Conservation (phyloP, 1,284 basidiomycete species). For the Tilletia caries region DNA sequence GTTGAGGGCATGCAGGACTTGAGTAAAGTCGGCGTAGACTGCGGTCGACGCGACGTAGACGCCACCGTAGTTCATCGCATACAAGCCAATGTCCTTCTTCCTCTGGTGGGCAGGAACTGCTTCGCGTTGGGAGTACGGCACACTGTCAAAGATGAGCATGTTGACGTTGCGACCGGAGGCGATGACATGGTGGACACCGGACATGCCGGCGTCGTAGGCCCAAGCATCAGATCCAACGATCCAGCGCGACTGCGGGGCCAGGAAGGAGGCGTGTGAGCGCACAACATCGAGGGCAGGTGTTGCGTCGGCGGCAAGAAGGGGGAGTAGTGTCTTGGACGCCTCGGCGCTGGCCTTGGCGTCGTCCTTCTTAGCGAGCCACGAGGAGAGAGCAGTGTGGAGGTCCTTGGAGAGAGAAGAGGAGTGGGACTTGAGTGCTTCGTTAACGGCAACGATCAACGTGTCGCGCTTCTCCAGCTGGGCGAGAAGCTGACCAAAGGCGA, state of each 20-base stretch:
- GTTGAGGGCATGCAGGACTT: slow-evolving; percentile 84
- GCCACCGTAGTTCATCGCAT: slow-evolving; percentile 97
- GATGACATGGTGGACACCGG: slow-evolving; percentile 89
- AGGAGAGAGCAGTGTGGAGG: slow-evolving; percentile 37
- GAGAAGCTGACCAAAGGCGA: slow-evolving; percentile 83
- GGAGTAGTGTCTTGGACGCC: slow-evolving; percentile 30
- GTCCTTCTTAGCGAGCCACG: slow-evolving; percentile 35
- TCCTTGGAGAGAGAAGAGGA: slow-evolving; percentile 31
- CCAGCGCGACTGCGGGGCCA: slow-evolving; percentile 63
- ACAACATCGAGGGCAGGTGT: slow-evolving; percentile 33
- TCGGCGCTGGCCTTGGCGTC: slow-evolving; percentile 35
- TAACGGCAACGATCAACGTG: slow-evolving; percentile 40
- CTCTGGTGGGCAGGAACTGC: slow-evolving; percentile 47
- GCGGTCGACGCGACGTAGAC: slow-evolving; percentile 94
- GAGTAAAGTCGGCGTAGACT: slow-evolving; percentile 90
- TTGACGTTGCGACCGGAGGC: slow-evolving; percentile 88
- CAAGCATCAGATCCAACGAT: slow-evolving; percentile 96
- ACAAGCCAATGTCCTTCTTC: slow-evolving; percentile 58
- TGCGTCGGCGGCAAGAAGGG: slow-evolving; percentile 62
- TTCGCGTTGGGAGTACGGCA: slow-evolving; percentile 73
- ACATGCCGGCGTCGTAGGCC: slow-evolving; percentile 95
- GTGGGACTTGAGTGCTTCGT: slow-evolving; percentile 28
- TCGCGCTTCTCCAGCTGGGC: slow-evolving; percentile 62
- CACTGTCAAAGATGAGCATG: slow-evolving; percentile 88
- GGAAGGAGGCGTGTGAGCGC: slow-evolving; percentile 34